Evolutionary conservation across 2,329 filamentous ascomycete genomes (phyloP), one percentile per base, ranked within the genome.

Genomic region (Metarhizium anisopliae): DNA sequence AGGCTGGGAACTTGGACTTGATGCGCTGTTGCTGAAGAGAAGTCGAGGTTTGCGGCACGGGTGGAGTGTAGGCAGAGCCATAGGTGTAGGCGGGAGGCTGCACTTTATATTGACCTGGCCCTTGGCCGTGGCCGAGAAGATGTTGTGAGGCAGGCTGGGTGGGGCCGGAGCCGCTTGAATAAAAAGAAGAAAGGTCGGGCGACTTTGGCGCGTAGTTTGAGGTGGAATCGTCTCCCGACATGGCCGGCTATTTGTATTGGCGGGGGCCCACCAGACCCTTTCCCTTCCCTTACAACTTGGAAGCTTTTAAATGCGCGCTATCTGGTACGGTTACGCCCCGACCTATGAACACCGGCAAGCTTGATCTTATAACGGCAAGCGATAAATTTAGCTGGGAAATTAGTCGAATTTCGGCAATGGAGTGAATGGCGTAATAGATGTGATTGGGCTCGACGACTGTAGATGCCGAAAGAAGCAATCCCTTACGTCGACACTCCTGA

Each of bases 121-220:
- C 55, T 47, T 53, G 57, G 56, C 52, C 59, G 59, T 63, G 61
- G 62, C 60, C 56, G 36, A 53, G 42, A 47, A 40, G 51, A 58
- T 57, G 49, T 53, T 60, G 60, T 35, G 59, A 62, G 54, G 59
- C 52, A 55, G 56, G 50, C 29, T 54, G 59, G 50, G 60, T 59
- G 58, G 70, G 67, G 64, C 66, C 61, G 42, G 38, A 5, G 38
- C 42, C 51, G 59, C 70, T 66, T 58, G 77, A 71, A 63, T 75
- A 79, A 68, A 82, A 77, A 57, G 77, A 80, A 58, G 79, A 82
- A 61, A 83, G 75, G 72, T 83, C 79, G 65, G 80, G 80, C 63
- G 79, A 82, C 68, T 77, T 80, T 61, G 80, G 80, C 61, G 77
- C 79, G 71, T 82, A 83, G 58, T 69, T 72, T 25, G 63, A 62